Evolutionary conservation across 176 grass and related monocot species (phyloP).

Genomic region (Ensete ventricosum): DNA sequence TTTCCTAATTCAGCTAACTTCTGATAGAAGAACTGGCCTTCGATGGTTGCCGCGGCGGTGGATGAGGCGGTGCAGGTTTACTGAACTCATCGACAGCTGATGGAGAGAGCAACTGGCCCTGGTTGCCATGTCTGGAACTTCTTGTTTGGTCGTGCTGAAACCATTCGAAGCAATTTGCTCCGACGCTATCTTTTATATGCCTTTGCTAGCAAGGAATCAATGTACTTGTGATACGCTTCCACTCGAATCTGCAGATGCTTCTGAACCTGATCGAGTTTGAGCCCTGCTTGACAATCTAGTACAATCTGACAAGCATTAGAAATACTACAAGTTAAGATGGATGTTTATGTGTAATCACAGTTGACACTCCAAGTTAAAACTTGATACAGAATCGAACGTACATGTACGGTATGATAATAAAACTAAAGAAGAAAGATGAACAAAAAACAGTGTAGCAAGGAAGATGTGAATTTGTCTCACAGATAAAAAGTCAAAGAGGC

Average conservation of each 20-base stretch:
- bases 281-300: neutral
- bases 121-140: constrained; percentile 37
- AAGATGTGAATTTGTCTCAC: too few species aligned
- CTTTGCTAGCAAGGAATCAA: constrained; percentile 69
- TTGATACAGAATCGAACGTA: too few species aligned
- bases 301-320: neutral
- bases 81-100: constrained; percentile 65
- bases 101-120: constrained; percentile 47
- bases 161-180: constrained; percentile 53
- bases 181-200: constrained; percentile 89
- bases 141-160: constrained; percentile 39
- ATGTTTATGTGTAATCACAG: too few species aligned
- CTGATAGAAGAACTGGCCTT: too few species aligned
- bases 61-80: constrained; percentile 39
- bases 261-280: constrained; percentile 57
- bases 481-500: too few species aligned
- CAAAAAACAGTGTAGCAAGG: too few species aligned
- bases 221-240: constrained; percentile 89
- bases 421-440: too few species aligned
- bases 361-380: too few species aligned
- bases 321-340: too few species aligned
- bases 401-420: too few species aligned
- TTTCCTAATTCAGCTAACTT: too few species aligned
- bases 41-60: constrained; percentile 4
- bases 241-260: constrained; percentile 92